Evolutionary conservation across 2,329 filamentous ascomycete genomes (phyloP).

Genomic region (Xylariaceae sp.): DNA sequence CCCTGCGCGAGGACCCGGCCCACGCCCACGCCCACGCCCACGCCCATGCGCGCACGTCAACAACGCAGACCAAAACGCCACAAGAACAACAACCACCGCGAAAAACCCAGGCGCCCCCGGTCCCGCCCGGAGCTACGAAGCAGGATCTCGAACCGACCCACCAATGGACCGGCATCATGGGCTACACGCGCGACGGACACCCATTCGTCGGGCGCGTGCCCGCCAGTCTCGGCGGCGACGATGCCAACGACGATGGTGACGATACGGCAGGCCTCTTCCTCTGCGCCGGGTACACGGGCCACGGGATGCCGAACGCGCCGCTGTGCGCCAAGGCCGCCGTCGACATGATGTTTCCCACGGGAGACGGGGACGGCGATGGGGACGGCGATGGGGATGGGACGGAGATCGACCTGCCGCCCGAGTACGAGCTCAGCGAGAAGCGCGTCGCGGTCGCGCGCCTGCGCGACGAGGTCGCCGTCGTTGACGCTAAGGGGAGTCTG

Average conservation of each 20-base stretch:
- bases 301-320: constrained; percentile 77
- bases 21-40: not conserved
- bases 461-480: constrained; percentile 15
- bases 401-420: constrained; percentile 48
- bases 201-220: constrained; percentile 76
- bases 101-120: too few species aligned
- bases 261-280: constrained; percentile 48
- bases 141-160: constrained; percentile 55
- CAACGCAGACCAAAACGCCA: constrained; percentile 1
- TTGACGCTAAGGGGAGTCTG: constrained; percentile 26
- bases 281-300: constrained; percentile 69
- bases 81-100: too few species aligned
- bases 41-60: not conserved
- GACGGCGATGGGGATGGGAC: constrained; percentile 34
- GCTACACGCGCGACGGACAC: constrained; percentile 66
- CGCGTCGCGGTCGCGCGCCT: constrained; percentile 29
- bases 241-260: too few species aligned
- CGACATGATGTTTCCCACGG: constrained; percentile 55
- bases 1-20: constrained; percentile 16
- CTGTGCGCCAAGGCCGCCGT: constrained; percentile 67
- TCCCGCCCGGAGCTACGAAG: constrained; percentile 25
- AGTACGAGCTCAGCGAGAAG: constrained; percentile 44
- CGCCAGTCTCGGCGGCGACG: constrained; percentile 48
- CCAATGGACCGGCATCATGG: constrained; percentile 84
- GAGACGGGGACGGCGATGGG: constrained; percentile 33